Evolutionary conservation across 2,329 filamentous ascomycete species (phyloP).

Genomic region (Venturia oleaginea): DNA sequence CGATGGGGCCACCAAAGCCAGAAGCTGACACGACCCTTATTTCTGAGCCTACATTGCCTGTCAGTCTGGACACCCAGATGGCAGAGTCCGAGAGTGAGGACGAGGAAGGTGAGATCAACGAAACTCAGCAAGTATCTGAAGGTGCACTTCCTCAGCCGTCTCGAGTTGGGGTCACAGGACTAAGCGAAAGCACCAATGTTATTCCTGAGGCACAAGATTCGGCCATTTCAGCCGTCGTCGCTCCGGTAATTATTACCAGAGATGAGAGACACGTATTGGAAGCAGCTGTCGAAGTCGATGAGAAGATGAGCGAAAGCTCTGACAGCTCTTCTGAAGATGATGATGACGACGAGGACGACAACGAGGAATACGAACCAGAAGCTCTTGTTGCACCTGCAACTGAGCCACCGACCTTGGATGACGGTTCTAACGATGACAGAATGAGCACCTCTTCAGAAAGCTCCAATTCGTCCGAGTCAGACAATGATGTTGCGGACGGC

Average conservation of each 20-base stretch:
- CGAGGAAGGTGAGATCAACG: slow-evolving; percentile 7
- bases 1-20: background rate
- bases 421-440: background rate
- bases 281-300: background rate
- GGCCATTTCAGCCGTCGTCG: background rate
- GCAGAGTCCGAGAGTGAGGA: background rate
- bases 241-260: background rate
- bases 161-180: background rate
- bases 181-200: background rate
- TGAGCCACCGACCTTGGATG: background rate
- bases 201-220: background rate
- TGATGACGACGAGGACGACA: background rate
- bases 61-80: background rate
- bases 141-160: background rate
- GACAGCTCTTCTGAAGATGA: background rate
- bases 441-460: slow-evolving; percentile 6
- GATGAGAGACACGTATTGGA: background rate
- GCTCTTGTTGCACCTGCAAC: background rate
- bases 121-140: background rate
- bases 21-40: background rate
- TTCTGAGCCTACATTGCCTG: background rate
- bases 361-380: slow-evolving; percentile 6
- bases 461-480: background rate
- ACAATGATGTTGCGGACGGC: background rate
- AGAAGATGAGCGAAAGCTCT: background rate